Evolutionary conservation across 2,329 filamentous ascomycete genomes (phyloP), one percentile per base, ranked within the genome.

Genomic region (Fusarium oxysporum): DNA sequence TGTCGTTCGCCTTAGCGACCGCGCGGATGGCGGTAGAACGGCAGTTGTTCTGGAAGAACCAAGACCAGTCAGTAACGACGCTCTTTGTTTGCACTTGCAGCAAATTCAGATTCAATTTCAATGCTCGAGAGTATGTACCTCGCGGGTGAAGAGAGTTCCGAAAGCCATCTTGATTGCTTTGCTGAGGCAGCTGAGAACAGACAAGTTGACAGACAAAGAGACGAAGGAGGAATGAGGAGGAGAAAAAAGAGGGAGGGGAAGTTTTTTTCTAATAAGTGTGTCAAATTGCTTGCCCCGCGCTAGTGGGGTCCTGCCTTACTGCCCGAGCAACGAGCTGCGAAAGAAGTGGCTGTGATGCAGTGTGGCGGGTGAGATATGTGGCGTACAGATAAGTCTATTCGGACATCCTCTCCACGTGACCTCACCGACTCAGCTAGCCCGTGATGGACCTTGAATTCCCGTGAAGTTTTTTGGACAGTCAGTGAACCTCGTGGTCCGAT

Each of bases 1-100:
- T 90, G 83, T 93, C 92, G 87, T 98, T 98, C 87, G 94, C 95
- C 92, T 99, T 98, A 80, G 96, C 96, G 82, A 98, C 94, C 80
- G 94, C 95, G 84, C 92, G 91, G 85, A 97, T 93, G 83, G 92
- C 92, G 81, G 92, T 93, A 85, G 92, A 93, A 88, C 96, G 95
- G 85, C 93, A 88, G 90, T 98, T 97, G 83, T 89, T 90, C 95
- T 98, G 82, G 68, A 78, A 70, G 72, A 70, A 70, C 68, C 62
- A 75, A 63, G 72, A 74, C 63, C 75, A 70, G 77, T 81, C 76
- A 80, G 78, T 75, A 81, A 87, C 79, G 60, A 60, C 68, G 70
- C 70, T 69, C 71, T 73, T 54, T 37, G 41, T 57, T 62, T 65
- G 59, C 65, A 61, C 33, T 37, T 61, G 62, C 64, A 61, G 62